These are phyloP conservation scores for Pinguiococcus pyrenoidosus DNA, from an alignment of 108 stramenopile species.

Conservation along the genomic window DNA sequence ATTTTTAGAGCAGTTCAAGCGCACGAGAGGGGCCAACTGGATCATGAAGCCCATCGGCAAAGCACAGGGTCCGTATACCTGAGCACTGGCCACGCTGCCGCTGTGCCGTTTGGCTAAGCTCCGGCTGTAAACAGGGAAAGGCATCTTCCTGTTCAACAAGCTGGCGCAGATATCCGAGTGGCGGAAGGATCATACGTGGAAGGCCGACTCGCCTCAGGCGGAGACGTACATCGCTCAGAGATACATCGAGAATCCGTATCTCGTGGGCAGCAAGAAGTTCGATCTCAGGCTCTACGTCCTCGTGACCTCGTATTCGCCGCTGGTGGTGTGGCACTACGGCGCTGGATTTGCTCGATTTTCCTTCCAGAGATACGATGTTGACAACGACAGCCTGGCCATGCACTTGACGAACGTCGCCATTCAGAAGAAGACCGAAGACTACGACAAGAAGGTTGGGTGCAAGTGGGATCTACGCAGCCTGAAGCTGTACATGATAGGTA, in stretches of 20 bases:
- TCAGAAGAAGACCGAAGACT: constrained; percentile 43
- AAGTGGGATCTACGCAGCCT: constrained; percentile 44
- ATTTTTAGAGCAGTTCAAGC: constrained; percentile 45
- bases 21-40: constrained; percentile 34
- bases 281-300: constrained; percentile 49
- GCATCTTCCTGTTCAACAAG: constrained; percentile 44
- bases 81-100: too few relatives aligned
- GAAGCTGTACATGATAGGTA: constrained; percentile 40
- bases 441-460: constrained; percentile 42
- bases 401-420: constrained; percentile 54
- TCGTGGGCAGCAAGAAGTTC: constrained; percentile 52
- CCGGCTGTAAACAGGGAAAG: too few relatives aligned
- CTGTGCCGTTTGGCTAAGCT: too few relatives aligned
- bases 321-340: constrained; percentile 36
- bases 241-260: constrained; percentile 46
- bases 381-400: constrained; percentile 34
- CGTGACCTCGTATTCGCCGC: constrained; percentile 43
- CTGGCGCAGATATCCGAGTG: constrained; percentile 43
- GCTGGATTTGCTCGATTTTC: constrained; percentile 39
- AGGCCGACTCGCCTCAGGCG: constrained; percentile 25
- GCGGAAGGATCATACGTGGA: constrained; percentile 35
- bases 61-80: too few relatives aligned
- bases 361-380: constrained; percentile 13
- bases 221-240: constrained; percentile 52
- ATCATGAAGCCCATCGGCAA: constrained; percentile 55